Evolutionary conservation across 1,284 basidiomycete genomes (phyloP).

Genomic region (Termitomyces sp.): DNA sequence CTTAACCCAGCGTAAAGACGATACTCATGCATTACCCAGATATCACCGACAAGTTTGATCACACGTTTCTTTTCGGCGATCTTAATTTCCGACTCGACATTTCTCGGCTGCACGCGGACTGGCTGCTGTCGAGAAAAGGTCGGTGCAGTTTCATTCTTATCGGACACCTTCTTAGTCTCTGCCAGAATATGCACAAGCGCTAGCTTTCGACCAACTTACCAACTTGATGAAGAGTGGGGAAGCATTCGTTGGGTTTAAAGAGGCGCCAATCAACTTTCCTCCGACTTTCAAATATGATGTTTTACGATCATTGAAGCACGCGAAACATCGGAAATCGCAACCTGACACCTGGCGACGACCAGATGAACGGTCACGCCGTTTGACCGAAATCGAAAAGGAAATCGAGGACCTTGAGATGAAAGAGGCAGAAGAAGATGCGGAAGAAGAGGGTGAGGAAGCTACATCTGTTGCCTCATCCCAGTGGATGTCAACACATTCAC

Average conservation of each 20-base stretch:
- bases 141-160: neutral
- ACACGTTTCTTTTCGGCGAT: conserved; percentile 78
- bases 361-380: conserved; percentile 24
- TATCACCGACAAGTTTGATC: conserved; percentile 79
- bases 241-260: conserved; percentile 66
- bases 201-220: conserved; percentile 77
- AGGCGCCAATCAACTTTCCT: conserved; percentile 68
- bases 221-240: conserved; percentile 59
- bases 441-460: conserved; percentile 39
- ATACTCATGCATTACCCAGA: conserved; percentile 36
- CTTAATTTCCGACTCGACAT: conserved; percentile 76
- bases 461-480: conserved; percentile 49
- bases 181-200: conserved; percentile 64
- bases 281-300: conserved; percentile 88
- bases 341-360: conserved; percentile 29
- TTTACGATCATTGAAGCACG: conserved; percentile 45
- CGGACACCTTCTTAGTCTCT: neutral
- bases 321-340: conserved; percentile 34
- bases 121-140: conserved; percentile 58
- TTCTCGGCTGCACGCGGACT: conserved; percentile 71
- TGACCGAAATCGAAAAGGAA: conserved; percentile 34
- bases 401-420: conserved; percentile 30
- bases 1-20: conserved; percentile 9
- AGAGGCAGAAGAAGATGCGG: conserved; percentile 31
- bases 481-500: conserved; percentile 46